Percentiles rank a stretch among this genome's conserved stretches.
phyloP scores from a whole-genome alignment of 2,329 filamentous ascomycete genomes.

The Colletotrichum kahawae region DNA sequence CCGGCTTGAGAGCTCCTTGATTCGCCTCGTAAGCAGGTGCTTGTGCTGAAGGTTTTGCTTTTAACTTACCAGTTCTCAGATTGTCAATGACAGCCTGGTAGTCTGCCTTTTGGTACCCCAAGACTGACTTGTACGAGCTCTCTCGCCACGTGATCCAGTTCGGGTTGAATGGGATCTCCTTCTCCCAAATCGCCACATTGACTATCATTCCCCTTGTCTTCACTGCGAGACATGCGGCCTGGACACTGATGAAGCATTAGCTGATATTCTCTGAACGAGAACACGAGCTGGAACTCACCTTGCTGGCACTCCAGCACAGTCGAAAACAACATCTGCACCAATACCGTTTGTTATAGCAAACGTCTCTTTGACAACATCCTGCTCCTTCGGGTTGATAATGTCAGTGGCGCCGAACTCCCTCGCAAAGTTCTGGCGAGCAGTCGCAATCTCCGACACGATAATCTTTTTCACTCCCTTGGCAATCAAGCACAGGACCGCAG shows the following conservation, averaged over 20 bases:
- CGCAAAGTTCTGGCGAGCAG: slow-evolving; percentile 54
- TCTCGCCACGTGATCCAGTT: slow-evolving; percentile 26
- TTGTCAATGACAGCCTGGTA: slow-evolving; percentile 29
- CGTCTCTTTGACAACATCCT: slow-evolving; percentile 22
- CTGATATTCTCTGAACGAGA: fast-evolving
- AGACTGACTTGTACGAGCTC: slow-evolving; percentile 23
- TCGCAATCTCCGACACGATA: slow-evolving; percentile 61
- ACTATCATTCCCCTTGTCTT: slow-evolving; percentile 28
- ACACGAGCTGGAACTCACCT: not conserved
- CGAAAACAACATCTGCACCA: slow-evolving; percentile 26
- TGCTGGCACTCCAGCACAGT: slow-evolving; percentile 28
- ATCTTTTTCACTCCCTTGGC: slow-evolving; percentile 58
- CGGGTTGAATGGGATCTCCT: slow-evolving; percentile 24
- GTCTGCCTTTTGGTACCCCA: slow-evolving; percentile 25
- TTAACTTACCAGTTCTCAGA: slow-evolving; percentile 21
- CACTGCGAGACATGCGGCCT: slow-evolving; percentile 25
- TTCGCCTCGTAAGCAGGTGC: not conserved
- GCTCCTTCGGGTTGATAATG: slow-evolving; percentile 19
- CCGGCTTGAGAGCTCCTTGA: slow-evolving; percentile 42
- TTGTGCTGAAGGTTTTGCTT: fast-evolving
- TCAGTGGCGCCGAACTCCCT: slow-evolving; percentile 54
- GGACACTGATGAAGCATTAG: slow-evolving; percentile 1
- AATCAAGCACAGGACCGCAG: slow-evolving; percentile 62
- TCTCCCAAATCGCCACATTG: slow-evolving; percentile 31
- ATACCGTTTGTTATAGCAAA: slow-evolving; percentile 21